Conservation (phyloP, 2,329 filamentous ascomycete genomes). For the Talaromyces sp. region DNA sequence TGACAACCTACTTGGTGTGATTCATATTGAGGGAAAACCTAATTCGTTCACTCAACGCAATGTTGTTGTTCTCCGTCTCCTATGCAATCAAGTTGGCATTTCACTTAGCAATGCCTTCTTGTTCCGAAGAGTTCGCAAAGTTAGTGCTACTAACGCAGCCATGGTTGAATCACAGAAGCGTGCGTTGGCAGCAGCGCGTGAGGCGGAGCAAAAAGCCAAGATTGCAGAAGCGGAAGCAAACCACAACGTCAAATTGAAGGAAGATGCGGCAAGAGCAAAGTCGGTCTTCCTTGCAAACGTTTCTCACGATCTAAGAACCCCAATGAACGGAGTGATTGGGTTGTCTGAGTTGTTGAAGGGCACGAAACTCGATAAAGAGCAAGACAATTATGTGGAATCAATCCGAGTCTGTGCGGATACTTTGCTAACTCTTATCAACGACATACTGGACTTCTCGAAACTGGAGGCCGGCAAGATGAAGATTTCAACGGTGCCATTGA, state of each 20-base stretch:
- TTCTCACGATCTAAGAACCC: slow-evolving; percentile 80
- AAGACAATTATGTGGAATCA: slow-evolving; percentile 62
- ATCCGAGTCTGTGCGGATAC: slow-evolving; percentile 69
- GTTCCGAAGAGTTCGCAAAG: slow-evolving; percentile 61
- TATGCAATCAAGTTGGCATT: slow-evolving; percentile 65
- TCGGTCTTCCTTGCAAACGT: slow-evolving; percentile 98
- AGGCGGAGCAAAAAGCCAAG: slow-evolving; percentile 64
- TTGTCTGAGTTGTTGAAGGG: slow-evolving; percentile 63
- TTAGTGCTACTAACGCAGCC: slow-evolving; percentile 62
- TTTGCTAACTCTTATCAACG: slow-evolving; percentile 82
- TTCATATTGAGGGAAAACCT: slow-evolving; percentile 62
- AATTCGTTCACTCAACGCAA: slow-evolving; percentile 64
- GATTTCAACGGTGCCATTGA: slow-evolving; percentile 79
- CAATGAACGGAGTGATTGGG: slow-evolving; percentile 90
- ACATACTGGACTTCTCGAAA: slow-evolving; percentile 87
- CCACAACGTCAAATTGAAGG: slow-evolving; percentile 64
- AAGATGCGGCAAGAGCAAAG: slow-evolving; percentile 70
- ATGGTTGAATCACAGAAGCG: slow-evolving; percentile 67
- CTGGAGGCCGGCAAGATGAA: slow-evolving; percentile 84
- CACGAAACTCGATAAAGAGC: slow-evolving; percentile 56
- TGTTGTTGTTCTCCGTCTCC: slow-evolving; percentile 51
- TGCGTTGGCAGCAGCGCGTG: slow-evolving; percentile 60
- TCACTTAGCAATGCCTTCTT: slow-evolving; percentile 64
- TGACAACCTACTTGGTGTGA: slow-evolving; percentile 58
- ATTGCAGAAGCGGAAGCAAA: slow-evolving; percentile 63